phyloP scores from a whole-genome alignment of 164 flowering plant species.

The Amborella trichopoda region DNA sequence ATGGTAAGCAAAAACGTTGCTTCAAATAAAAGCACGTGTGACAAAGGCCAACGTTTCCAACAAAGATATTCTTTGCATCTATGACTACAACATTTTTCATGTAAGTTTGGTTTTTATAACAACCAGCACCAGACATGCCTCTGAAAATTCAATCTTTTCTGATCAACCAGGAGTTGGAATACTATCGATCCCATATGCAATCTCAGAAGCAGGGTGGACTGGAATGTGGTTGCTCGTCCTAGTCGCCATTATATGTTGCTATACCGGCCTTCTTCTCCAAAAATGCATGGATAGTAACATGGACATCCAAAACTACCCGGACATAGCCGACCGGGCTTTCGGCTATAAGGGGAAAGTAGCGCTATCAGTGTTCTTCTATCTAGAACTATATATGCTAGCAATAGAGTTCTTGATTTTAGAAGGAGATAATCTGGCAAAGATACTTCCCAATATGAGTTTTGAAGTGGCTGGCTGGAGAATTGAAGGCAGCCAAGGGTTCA shows the following conservation, averaged over 20 bases:
- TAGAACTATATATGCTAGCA: slow-evolving; percentile 8
- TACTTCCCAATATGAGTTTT: slow-evolving; percentile 7
- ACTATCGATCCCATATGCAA: slow-evolving; percentile 4
- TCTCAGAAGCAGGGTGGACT: slow-evolving; percentile 11
- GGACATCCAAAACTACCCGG: slow-evolving; percentile 5
- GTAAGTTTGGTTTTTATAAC: too few species aligned
- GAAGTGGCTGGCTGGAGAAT: neutral
- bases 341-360: slow-evolving; percentile 7
- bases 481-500: slow-evolving; percentile 8
- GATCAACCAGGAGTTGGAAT: slow-evolving; percentile 15
- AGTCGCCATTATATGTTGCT: slow-evolving; percentile 5
- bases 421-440: slow-evolving; percentile 11
- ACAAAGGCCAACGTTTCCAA: too few species aligned
- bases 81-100: too few species aligned
- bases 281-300: slow-evolving; percentile 9
- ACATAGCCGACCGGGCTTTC: slow-evolving; percentile 9
- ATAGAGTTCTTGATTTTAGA: slow-evolving; percentile 3
- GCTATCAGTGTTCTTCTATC: slow-evolving; percentile 1
- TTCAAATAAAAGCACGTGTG: too few species aligned
- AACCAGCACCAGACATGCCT: too few species aligned
- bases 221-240: slow-evolving; percentile 3
- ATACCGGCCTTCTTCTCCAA: slow-evolving; percentile 4
- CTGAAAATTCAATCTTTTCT: too few species aligned
- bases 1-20: too few species aligned
- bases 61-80: too few species aligned